phyloP scores from a whole-genome alignment of 768 basidiomycete genomes.

The Naganishia antarctica region DNA sequence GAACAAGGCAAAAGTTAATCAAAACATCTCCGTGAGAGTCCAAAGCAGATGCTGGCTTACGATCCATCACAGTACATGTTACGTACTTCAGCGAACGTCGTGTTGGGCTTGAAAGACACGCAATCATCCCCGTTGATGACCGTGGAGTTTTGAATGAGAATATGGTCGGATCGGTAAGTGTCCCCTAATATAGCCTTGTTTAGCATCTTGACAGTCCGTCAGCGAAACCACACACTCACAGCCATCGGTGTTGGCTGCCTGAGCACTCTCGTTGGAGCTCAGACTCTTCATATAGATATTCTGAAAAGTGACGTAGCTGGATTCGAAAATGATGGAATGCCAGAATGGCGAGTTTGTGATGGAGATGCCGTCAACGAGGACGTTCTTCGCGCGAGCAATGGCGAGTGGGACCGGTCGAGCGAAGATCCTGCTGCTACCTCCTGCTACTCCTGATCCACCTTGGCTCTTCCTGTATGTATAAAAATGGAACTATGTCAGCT shows the following conservation, averaged over 20 bases:
- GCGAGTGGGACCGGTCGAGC: constrained; percentile 59
- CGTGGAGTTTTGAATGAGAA: constrained; percentile 49
- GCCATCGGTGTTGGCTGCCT: constrained; percentile 52
- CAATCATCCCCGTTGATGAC: constrained; percentile 53
- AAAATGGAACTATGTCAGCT: constrained; percentile 43
- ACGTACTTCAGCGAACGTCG: constrained; percentile 59
- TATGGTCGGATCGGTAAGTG: constrained; percentile 54
- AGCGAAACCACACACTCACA: constrained; percentile 9
- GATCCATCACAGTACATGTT: constrained; percentile 57
- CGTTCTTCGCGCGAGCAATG: constrained; percentile 55
- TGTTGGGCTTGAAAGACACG: constrained; percentile 57
- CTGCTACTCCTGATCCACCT: constrained; percentile 49
- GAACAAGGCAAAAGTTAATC: not conserved
- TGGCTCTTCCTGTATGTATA: constrained; percentile 34
- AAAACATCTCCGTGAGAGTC: not conserved
- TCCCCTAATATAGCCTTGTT: constrained; percentile 52
- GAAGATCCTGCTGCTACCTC: constrained; percentile 53
- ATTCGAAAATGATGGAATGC: constrained; percentile 27
- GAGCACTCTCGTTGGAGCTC: constrained; percentile 33
- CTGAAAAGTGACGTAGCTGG: constrained; percentile 51
- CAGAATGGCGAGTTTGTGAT: constrained; percentile 28
- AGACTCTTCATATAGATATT: constrained; percentile 46
- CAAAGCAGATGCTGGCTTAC: not conserved
- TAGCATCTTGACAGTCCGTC: not conserved
- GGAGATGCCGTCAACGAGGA: constrained; percentile 51